phyloP scores from a whole-genome alignment of 2,329 filamentous ascomycete genomes.

The Colletotrichum sp. region DNA sequence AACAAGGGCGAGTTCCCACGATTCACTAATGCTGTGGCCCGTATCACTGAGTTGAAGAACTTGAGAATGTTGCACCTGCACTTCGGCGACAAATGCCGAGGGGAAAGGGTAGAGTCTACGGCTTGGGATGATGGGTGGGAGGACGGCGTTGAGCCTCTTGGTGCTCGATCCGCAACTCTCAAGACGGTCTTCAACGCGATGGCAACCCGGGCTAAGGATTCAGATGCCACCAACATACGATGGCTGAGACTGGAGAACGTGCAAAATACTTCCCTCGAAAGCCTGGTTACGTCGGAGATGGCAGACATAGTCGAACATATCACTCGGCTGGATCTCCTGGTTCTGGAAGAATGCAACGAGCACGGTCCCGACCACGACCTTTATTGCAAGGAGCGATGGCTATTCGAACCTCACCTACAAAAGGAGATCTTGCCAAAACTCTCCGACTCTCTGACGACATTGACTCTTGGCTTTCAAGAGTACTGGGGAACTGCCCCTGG shows the following conservation, averaged over 20 bases:
- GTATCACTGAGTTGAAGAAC: constrained; percentile 16
- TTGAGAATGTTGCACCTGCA: constrained; percentile 4
- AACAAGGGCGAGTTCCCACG: not conserved
- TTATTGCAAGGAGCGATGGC: constrained; percentile 15
- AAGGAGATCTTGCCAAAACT: constrained; percentile 12
- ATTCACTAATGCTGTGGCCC: not conserved
- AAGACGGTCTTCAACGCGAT: constrained; percentile 22
- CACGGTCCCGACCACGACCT: constrained; percentile 21
- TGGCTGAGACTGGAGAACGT: constrained; percentile 24
- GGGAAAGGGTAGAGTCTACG: not conserved
- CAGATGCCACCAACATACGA: not conserved
- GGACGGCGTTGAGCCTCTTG: not conserved
- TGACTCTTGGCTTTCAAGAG: constrained; percentile 23
- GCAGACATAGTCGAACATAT: constrained; percentile 16
- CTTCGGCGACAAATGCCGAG: constrained; percentile 5
- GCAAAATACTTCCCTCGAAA: constrained; percentile 20
- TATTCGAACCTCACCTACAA: constrained; percentile 28
- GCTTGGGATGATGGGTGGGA: not conserved
- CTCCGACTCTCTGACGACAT: constrained; percentile 21
- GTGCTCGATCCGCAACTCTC: not conserved
- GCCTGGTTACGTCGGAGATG: not conserved
- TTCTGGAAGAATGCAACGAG: constrained; percentile 9
- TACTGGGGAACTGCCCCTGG: constrained; percentile 25
- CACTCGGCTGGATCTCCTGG: constrained; percentile 18
- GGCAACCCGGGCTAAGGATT: constrained; percentile 1